Evolutionary conservation across 306 rosid species (phyloP), one percentile per base, ranked within the genome.

Genomic region (Macrotyloma uniflorum): DNA sequence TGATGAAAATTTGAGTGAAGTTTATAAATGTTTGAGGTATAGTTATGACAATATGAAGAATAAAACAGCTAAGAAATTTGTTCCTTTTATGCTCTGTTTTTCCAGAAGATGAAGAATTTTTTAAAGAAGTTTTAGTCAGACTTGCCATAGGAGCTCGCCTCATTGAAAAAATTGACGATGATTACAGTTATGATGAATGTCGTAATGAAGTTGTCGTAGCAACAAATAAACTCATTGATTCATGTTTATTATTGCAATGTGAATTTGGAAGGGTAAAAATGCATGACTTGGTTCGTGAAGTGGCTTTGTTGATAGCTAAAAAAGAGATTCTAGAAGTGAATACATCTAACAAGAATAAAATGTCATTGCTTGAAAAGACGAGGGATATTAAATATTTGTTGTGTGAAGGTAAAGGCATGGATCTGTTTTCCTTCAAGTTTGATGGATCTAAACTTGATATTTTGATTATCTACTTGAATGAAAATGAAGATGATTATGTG

Each of bases 81-180:
- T 49, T 49, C 24, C 64, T 78, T 8, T 28, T 73, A 3, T 83
- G 80, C 4, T 78, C 83, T 38, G 1, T 83, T 1, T 78, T 83
- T 13, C 77, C 4, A 57, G 86, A 83, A 40, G 77, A 78, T 67
- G 76, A 83, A 58, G 80, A 67, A 11, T 36, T 83, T 10, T 0
- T 24, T 36, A 58, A 2, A n/a, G 57, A 50, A 50, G 0, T 18
- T n/a, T 50, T 50, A 7, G 20, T 20, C 12, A 50, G 57, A 7
- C 20, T n/a, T 50, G 20, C 24, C 9, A 6, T 16, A 49, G 54
- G 22, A 49, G 22, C 5, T 3, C 9, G 10, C 8, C 54, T 49
- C 8, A 6, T 49, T n/a, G 54, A 11, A 4, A n/a, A 49, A n/a
- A 49, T 6, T 42, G n/a, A n/a, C 12, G 47, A 42, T 1, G 22